Percentiles rank a stretch among this genome's conserved stretches.
Evolutionary conservation across 2,329 filamentous ascomycete species (phyloP).

Genomic region (Xylaria sp.): DNA sequence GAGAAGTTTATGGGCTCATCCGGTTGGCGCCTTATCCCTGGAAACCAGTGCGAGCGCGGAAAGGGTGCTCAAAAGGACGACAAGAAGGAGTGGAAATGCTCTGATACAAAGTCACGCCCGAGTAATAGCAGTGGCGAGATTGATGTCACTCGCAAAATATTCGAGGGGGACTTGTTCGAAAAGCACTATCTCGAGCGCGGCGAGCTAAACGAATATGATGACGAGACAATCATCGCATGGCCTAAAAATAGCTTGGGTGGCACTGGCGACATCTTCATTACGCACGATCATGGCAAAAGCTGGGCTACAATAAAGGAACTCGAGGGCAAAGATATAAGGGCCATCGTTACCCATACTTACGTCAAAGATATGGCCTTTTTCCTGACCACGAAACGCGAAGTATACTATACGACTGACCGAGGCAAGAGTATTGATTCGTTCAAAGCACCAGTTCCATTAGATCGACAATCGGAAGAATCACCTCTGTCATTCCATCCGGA

Average conservation of each 20-base stretch:
- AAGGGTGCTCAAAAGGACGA: conserved; percentile 74
- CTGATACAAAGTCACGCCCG: conserved; percentile 64
- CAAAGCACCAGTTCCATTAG: conserved; percentile 69
- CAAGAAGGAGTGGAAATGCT: conserved; percentile 79
- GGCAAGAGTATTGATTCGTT: conserved; percentile 80
- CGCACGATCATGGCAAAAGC: conserved; percentile 86
- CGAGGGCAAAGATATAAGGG: conserved; percentile 73
- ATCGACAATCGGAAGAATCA: conserved; percentile 50
- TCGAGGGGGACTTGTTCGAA: conserved; percentile 69
- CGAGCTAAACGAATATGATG: conserved; percentile 69
- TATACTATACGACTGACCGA: conserved; percentile 85
- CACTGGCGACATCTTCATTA: conserved; percentile 74
- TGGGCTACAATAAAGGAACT: conserved; percentile 76
- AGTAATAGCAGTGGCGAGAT: conserved; percentile 74
- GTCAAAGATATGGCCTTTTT: conserved; percentile 90
- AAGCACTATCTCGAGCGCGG: conserved; percentile 83
- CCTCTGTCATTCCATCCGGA: conserved; percentile 84
- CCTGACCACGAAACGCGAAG: conserved; percentile 72
- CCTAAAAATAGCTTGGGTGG: conserved; percentile 59
- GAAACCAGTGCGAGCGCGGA: conserved; percentile 75
- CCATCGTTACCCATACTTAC: conserved; percentile 81
- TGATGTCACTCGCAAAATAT: conserved; percentile 66
- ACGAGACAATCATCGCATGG: conserved; percentile 76
- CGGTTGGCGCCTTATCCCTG: conserved; percentile 91
- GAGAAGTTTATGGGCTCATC: conserved; percentile 86